phyloP scores from a whole-genome alignment of 2,329 filamentous ascomycete genomes.

The Xylaria sp. region DNA sequence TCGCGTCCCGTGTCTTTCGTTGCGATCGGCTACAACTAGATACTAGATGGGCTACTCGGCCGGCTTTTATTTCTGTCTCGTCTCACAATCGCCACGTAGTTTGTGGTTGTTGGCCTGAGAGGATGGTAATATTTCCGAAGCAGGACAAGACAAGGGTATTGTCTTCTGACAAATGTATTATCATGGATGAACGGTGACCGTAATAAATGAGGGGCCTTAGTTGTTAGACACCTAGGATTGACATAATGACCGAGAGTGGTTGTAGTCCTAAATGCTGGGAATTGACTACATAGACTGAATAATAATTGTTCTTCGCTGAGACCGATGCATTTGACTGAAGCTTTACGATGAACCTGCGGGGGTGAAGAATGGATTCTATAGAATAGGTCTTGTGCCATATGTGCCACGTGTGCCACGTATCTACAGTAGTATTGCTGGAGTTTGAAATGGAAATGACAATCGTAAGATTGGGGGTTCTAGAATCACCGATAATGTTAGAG shows the following conservation, averaged over 20 bases:
- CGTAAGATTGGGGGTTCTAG: too few species aligned
- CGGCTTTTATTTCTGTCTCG: neutral
- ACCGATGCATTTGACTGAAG: neutral
- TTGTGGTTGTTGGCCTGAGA: neutral
- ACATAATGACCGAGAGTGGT: neutral
- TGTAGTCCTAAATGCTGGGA: neutral
- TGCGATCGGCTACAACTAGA: neutral
- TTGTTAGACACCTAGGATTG: slow-evolving; percentile 1
- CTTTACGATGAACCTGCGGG: neutral
- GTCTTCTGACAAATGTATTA: neutral
- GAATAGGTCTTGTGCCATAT: neutral
- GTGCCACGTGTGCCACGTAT: neutral
- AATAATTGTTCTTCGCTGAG: neutral
- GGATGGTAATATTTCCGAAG: neutral
- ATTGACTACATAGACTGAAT: slow-evolving; percentile 1
- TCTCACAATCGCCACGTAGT: neutral
- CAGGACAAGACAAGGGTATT: neutral
- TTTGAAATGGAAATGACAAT: neutral
- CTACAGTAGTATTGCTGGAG: neutral
- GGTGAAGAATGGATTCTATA: neutral
- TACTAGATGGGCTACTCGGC: neutral
- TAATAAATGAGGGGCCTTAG: too few species aligned
- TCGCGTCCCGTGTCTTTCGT: neutral
- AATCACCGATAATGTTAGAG: too few species aligned
- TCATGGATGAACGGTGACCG: neutral